Evolutionary conservation across 208 protist genomes (phyloP).

Genomic region (Trypanosoma lewisi): DNA sequence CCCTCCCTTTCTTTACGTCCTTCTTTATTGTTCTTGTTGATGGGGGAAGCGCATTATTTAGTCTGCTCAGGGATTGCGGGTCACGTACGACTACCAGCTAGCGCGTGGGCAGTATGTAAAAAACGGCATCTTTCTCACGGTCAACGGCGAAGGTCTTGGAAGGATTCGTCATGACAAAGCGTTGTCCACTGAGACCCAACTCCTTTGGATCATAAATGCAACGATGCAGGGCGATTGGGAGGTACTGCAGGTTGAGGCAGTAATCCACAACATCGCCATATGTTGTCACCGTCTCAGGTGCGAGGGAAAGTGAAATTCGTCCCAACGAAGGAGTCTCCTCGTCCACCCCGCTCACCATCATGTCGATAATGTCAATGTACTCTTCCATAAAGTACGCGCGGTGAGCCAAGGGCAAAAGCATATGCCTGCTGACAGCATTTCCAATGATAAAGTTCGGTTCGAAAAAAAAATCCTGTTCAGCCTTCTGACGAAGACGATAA

Average conservation of each 20-base stretch:
- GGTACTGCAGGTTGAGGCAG: conserved; percentile 58
- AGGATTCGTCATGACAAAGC: conserved; percentile 81
- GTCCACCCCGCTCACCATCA: conserved; percentile 67
- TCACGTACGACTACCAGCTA: too few relatives aligned
- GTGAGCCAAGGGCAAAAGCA: conserved; percentile 71
- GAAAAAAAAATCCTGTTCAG: conserved; percentile 74
- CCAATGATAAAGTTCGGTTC: conserved; percentile 84
- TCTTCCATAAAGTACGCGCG: conserved; percentile 81
- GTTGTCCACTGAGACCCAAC: conserved; percentile 63
- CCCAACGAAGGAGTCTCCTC: conserved; percentile 57
- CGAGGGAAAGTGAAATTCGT: conserved; percentile 49
- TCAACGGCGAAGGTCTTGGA: conserved; percentile 53
- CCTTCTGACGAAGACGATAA: conserved; percentile 48
- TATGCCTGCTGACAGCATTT: conserved; percentile 75
- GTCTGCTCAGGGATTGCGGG: too few relatives aligned
- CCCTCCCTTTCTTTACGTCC: too few relatives aligned
- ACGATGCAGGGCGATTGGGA: conserved; percentile 74
- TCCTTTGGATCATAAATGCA: conserved; percentile 56
- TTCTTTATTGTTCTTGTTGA: too few relatives aligned
- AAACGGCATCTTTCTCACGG: conserved; percentile 57
- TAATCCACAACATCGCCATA: conserved; percentile 76
- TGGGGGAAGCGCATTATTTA: too few relatives aligned
- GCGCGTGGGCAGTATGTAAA: conserved; percentile 41
- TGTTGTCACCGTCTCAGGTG: conserved; percentile 49
- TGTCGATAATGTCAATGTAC: conserved; percentile 77